phyloP scores from a whole-genome alignment of 1,284 basidiomycete species.

The Grifola frondosa region DNA sequence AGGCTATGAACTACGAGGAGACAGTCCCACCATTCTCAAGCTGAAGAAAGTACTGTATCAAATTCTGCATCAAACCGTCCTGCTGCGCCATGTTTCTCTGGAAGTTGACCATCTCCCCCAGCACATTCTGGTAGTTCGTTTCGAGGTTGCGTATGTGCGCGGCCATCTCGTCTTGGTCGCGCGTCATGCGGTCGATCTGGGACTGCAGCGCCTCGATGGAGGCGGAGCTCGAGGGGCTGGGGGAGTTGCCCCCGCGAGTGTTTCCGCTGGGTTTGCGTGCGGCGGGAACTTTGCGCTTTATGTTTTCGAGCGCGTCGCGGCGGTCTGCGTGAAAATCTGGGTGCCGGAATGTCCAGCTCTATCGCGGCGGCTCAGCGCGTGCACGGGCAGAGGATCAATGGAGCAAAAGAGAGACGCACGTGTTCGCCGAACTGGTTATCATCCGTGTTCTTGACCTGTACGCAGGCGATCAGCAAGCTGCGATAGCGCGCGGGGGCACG shows the following conservation, averaged over 20 bases:
- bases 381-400: not conserved
- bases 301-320: constrained; percentile 85
- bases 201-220: constrained; percentile 43
- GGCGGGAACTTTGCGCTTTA: constrained; percentile 89
- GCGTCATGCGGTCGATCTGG: constrained; percentile 50
- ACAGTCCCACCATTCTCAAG: constrained; percentile 58
- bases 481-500: not conserved
- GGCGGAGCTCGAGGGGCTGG: constrained; percentile 24
- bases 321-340: constrained; percentile 90
- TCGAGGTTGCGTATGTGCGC: constrained; percentile 66
- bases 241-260: constrained; percentile 31
- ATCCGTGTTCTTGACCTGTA: constrained; percentile 75
- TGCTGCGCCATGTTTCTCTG: constrained; percentile 85
- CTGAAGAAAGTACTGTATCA: constrained; percentile 81
- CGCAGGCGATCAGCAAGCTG: constrained; percentile 5
- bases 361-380: no score
- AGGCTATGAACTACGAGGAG: constrained; percentile 21
- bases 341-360: constrained; percentile 96
- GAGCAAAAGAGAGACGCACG: constrained; percentile 39
- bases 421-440: constrained; percentile 80
- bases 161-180: constrained; percentile 60
- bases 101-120: constrained; percentile 81
- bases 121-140: constrained; percentile 74
- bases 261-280: constrained; percentile 52
- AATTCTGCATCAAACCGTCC: constrained; percentile 79